Conservation (phyloP, 2,329 filamentous ascomycete species). For the Scorias spongiosa region DNA sequence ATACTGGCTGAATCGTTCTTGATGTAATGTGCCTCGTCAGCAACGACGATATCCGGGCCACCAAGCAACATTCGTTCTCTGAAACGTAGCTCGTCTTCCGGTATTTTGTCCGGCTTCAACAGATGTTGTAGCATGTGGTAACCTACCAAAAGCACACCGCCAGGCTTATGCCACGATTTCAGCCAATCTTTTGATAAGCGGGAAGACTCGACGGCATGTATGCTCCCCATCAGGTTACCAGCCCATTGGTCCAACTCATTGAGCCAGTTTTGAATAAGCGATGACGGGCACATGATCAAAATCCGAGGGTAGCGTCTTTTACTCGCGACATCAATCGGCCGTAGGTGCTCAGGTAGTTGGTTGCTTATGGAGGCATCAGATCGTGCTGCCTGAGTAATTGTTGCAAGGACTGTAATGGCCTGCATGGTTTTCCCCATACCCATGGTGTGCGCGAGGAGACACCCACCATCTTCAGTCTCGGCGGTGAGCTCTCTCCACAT, state of each 20-base stretch:
- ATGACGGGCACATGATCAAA: constrained; percentile 61
- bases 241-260: constrained; percentile 64
- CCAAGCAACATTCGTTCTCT: constrained; percentile 38
- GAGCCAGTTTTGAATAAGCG: constrained; percentile 66
- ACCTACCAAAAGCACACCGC: constrained; percentile 63
- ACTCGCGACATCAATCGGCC: constrained; percentile 8
- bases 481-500: constrained; percentile 73
- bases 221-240: constrained; percentile 33
- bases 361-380: constrained; percentile 44
- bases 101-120: constrained; percentile 19
- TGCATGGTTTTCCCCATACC: constrained; percentile 89
- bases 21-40: constrained; percentile 70
- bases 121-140: constrained; percentile 51
- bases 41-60: constrained; percentile 57
- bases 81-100: constrained; percentile 24
- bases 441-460: constrained; percentile 78
- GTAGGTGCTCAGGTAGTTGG: constrained; percentile 54
- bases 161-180: constrained; percentile 43
- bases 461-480: constrained; percentile 48
- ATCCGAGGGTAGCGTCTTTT: constrained; percentile 39
- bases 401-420: constrained; percentile 62
- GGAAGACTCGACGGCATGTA: constrained; percentile 40
- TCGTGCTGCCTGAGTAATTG: constrained; percentile 49
- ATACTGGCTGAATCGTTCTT: constrained; percentile 49
- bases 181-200: constrained; percentile 26